Evolutionary conservation across 306 rosid species (phyloP), one percentile per base, ranked within the genome.

Genomic region (Cicer yamashitae): DNA sequence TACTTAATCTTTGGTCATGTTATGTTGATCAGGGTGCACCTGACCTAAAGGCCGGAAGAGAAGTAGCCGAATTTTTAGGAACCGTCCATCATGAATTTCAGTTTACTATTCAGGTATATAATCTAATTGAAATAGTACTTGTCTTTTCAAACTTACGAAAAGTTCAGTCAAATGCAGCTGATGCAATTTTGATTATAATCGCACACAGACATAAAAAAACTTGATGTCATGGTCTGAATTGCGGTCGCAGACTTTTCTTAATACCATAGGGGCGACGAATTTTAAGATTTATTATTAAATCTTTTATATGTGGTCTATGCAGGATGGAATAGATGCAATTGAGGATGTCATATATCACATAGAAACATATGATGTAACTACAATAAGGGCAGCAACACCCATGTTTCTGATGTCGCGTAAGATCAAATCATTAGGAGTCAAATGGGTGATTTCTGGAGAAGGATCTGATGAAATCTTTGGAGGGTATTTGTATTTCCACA

Each of bases 391-490:
- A 5, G 89, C 96, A 85, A 96, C 96, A 25, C 99, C 99, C 3
- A 96, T 96, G 99, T 96, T 92, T 80, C 92, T 96, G 1, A 90
- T 96, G 99, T 85, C 99, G 5, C 79, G 97, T 44, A 96, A 96
- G 87, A 96, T 96, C 10, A 90, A 96, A 79, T 90, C 99, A 0
- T 79, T 91, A 1, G 99, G 99, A 51, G 99, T 96, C 41, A 96
- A 96, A 80, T 78, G 81, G 99, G 98, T 96, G 30, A 84, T 96
- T 48, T 92, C 99, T 59, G 99, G 99, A 46, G 99, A 96, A 88
- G 99, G 99, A 1, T 87, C 99, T 8, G 99, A 96, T 82, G 98
- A 96, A 77, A 86, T 96, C 44, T 96, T 96, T 71, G 99, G 98
- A 5, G 99, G 99, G 63, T 96, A 96, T 54, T 53, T 96, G 48